Percentiles rank a stretch among this genome's conserved stretches.
Evolutionary conservation across 176 grass and related monocot genomes (phyloP).

Genomic region (Zizania latifolia): DNA sequence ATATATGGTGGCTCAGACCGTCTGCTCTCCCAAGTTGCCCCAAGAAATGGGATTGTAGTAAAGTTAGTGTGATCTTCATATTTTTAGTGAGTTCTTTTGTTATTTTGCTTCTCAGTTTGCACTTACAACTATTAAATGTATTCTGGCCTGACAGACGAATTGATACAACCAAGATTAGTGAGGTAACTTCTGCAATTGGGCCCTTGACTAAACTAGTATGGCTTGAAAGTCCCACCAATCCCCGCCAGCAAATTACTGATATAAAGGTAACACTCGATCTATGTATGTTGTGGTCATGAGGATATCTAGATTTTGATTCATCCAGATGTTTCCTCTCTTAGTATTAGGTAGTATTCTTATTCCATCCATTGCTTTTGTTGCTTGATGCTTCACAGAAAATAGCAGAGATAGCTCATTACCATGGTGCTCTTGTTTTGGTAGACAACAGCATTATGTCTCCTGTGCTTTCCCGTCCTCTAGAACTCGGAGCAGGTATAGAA

Average conservation of each 20-base stretch:
- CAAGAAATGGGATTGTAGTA: slow-evolving; percentile 74
- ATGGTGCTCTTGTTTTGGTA: slow-evolving; percentile 77
- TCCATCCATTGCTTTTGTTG: slow-evolving; percentile 14
- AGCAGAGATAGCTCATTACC: slow-evolving; percentile 76
- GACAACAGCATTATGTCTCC: slow-evolving; percentile 99
- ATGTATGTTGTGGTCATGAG: not conserved
- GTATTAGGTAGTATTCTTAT: not conserved
- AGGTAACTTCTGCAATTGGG: slow-evolving; percentile 61
- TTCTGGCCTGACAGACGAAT: slow-evolving; percentile 58
- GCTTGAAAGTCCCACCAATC: slow-evolving; percentile 98
- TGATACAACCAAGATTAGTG: slow-evolving; percentile 62
- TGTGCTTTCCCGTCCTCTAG: slow-evolving; percentile 73
- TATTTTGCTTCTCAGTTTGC: slow-evolving; percentile 23
- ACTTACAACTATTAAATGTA: slow-evolving; percentile 23
- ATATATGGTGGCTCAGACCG: slow-evolving; percentile 98
- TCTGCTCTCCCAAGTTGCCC: slow-evolving; percentile 80
- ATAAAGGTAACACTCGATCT: slow-evolving; percentile 54
- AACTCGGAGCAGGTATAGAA: slow-evolving; percentile 83
- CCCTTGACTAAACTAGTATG: slow-evolving; percentile 73
- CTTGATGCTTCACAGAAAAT: slow-evolving; percentile 62
- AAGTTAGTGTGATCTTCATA: slow-evolving; percentile 69
- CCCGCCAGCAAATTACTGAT: slow-evolving; percentile 88
- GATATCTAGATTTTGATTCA: not conserved
- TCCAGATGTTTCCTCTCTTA: not conserved
- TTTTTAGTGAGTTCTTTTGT: slow-evolving; percentile 2